Evolutionary conservation across 768 basidiomycete genomes (phyloP).

Genomic region (Suillus ampliporus): DNA sequence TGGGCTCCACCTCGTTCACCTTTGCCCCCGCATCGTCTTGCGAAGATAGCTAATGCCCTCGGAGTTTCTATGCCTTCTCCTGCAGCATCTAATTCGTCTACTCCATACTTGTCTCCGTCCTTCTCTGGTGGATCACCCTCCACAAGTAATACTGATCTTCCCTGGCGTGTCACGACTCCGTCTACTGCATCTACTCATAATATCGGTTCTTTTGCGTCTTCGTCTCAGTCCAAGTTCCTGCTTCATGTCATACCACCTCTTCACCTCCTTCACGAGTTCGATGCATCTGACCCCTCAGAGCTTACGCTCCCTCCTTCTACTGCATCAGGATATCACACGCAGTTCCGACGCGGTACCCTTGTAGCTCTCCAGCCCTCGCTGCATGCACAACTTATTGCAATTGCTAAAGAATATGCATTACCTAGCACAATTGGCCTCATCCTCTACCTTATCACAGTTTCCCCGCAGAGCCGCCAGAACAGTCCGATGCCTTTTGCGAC

Average conservation of each 20-base stretch:
- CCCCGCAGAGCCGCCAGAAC: constrained; percentile 26
- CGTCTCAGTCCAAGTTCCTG: constrained; percentile 67
- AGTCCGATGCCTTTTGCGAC: constrained; percentile 24
- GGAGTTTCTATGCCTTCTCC: constrained; percentile 81
- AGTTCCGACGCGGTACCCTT: constrained; percentile 84
- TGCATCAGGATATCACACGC: constrained; percentile 78
- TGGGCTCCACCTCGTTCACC: constrained; percentile 77
- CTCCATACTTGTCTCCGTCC: constrained; percentile 18
- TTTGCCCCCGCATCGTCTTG: constrained; percentile 75
- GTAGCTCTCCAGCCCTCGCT: constrained; percentile 86
- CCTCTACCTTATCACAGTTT: constrained; percentile 72
- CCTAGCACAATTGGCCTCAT: constrained; percentile 85
- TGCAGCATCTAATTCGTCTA: constrained; percentile 37
- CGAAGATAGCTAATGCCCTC: constrained; percentile 84
- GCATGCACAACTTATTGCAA: constrained; percentile 81
- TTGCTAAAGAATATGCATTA: constrained; percentile 92
- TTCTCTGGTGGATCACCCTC: constrained; percentile 25
- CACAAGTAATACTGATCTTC: constrained; percentile 35
- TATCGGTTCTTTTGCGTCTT: constrained; percentile 38
- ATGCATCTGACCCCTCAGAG: constrained; percentile 46
- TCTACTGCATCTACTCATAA: constrained; percentile 47
- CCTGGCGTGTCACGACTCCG: constrained; percentile 57
- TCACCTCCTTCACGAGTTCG: constrained; percentile 69
- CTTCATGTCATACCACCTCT: constrained; percentile 85
- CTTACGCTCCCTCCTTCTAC: constrained; percentile 56